phyloP scores from a whole-genome alignment of 805 yeast species.

The Middelhovenomyces tepae region DNA sequence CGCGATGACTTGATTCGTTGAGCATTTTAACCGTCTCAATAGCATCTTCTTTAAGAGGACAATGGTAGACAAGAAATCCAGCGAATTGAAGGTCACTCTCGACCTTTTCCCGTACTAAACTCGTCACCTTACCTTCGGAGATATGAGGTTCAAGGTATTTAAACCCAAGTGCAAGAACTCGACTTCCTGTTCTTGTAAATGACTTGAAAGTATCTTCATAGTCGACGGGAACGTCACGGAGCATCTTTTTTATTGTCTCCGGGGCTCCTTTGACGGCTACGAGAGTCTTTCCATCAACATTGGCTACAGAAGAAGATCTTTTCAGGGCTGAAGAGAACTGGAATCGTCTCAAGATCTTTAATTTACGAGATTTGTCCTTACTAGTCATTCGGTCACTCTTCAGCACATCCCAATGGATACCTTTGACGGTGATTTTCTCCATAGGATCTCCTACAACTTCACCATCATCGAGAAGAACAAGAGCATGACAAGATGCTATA shows the following conservation, averaged over 20 bases:
- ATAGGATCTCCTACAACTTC: conserved; percentile 98
- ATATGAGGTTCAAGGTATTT: conserved; percentile 48
- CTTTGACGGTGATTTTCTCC: conserved; percentile 93
- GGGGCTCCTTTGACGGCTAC: conserved; percentile 98
- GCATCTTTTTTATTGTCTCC: conserved; percentile 80
- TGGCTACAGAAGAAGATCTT: conserved; percentile 83
- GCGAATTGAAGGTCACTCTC: conserved; percentile 72
- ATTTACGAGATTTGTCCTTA: conserved; percentile 33
- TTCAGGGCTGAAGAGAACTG: conserved; percentile 94
- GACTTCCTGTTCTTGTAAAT: conserved; percentile 90
- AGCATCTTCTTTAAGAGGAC: conserved; percentile 94
- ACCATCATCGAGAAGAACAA: conserved; percentile 90
- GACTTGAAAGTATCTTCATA: conserved; percentile 83
- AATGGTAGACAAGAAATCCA: conserved; percentile 93
- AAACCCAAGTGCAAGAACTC: conserved; percentile 92
- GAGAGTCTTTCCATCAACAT: conserved; percentile 44
- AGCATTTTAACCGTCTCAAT: conserved; percentile 83
- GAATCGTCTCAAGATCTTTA: conserved; percentile 82
- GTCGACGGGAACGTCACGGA: conserved; percentile 57
- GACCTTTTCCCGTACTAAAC: conserved; percentile 63
- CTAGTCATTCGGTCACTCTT: conserved; percentile 56
- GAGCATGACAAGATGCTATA: conserved; percentile 92
- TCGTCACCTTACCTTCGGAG: conserved; percentile 41
- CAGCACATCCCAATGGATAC: conserved; percentile 78
- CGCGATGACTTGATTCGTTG: conserved; percentile 91